A percentile compares a stretch with the other conserved stretches of the same genome.
phyloP scores from a whole-genome alignment of 768 basidiomycete species.

The Xerocomus spinulosus region DNA sequence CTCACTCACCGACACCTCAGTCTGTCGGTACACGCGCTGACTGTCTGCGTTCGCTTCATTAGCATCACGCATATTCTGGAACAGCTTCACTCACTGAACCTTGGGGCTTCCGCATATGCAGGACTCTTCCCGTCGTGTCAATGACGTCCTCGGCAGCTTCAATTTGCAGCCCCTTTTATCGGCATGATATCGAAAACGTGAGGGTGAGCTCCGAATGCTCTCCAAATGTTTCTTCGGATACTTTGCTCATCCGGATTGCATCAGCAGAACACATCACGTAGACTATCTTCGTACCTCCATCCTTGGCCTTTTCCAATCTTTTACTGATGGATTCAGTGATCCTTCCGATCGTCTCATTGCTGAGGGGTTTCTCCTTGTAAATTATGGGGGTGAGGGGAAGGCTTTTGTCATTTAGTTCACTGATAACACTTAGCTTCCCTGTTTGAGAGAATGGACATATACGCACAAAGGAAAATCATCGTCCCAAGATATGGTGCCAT shows the following conservation, averaged over 20 bases:
- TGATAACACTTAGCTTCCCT: background rate
- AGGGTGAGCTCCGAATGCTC: background rate
- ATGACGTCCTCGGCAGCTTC: background rate
- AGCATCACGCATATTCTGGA: too few relatives aligned
- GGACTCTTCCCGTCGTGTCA: background rate
- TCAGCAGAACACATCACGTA: background rate
- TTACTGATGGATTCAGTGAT: background rate
- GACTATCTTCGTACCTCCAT: background rate
- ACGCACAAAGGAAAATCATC: background rate
- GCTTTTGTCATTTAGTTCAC: background rate
- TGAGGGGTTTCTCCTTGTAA: background rate
- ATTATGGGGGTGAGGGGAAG: background rate
- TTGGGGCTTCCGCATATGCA: too few relatives aligned
- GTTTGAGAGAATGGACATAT: background rate
- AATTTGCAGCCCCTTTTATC: background rate
- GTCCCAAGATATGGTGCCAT: background rate
- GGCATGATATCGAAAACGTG: background rate
- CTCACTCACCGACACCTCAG: too few relatives aligned
- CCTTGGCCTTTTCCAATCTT: background rate
- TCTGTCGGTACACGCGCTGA: too few relatives aligned
- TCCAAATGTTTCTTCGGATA: background rate
- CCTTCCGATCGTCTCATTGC: background rate
- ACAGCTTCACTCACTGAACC: too few relatives aligned
- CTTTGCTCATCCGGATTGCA: background rate
- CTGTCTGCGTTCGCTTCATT: too few relatives aligned